A percentile compares a stretch with the other conserved stretches of the same genome.
phyloP scores from a whole-genome alignment of 441 rosid species.

The Lepidium campestre region DNA sequence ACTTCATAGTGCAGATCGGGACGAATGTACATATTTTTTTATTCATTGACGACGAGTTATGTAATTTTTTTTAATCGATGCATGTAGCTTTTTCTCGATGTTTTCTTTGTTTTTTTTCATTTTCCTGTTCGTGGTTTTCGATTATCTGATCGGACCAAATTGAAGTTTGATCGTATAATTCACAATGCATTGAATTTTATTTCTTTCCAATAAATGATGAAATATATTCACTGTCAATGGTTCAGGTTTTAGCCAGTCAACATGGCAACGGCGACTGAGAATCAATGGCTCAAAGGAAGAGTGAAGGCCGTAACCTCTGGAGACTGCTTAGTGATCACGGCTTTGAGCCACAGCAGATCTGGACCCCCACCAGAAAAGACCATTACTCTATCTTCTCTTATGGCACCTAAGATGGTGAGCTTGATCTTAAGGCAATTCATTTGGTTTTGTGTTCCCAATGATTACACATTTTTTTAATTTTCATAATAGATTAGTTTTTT shows the following conservation, averaged over 20 bases:
- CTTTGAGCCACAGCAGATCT: constrained; percentile 47
- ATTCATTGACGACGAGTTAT: background rate
- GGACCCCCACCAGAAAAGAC: constrained; percentile 92
- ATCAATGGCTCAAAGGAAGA: constrained; percentile 67
- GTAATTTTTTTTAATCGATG: background rate
- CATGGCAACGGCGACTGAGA: constrained; percentile 58
- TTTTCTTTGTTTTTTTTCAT: too few relatives aligned
- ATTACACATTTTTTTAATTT: background rate
- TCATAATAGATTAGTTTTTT: background rate
- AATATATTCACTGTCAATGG: background rate
- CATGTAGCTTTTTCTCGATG: background rate
- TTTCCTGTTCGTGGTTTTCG: background rate
- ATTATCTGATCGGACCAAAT: background rate
- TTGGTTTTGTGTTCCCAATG: background rate
- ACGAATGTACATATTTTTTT: constrained; percentile 16
- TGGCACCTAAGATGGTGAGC: constrained; percentile 78
- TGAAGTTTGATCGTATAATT: background rate
- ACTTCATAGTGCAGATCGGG: constrained; percentile 30
- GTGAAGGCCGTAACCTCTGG: constrained; percentile 92
- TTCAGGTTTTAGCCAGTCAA: constrained; percentile 43
- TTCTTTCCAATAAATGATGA: background rate
- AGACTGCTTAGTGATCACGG: constrained; percentile 71
- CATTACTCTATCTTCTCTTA: constrained; percentile 69
- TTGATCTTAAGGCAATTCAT: background rate
- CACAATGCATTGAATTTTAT: background rate